Conservation (phyloP, 441 rosid genomes). For the Populus hybrid region DNA sequence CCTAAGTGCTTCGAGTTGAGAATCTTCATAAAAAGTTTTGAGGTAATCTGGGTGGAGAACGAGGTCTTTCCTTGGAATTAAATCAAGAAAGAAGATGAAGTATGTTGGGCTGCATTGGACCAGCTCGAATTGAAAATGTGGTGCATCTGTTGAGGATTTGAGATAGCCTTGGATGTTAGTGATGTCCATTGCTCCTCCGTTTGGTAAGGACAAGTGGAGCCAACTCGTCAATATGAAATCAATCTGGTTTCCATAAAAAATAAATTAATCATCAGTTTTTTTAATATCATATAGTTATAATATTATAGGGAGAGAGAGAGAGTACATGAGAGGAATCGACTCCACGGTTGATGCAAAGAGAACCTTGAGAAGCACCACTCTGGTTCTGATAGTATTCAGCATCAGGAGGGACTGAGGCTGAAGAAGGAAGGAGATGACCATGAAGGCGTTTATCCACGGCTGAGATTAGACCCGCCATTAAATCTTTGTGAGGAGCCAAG, state of each 20-base stretch:
- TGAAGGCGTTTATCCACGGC: constrained; percentile 13
- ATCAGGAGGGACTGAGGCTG: constrained; percentile 18
- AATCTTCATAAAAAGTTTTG: constrained; percentile 14
- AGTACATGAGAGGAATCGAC: constrained; percentile 8
- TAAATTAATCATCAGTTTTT: not conserved
- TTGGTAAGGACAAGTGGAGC: constrained; percentile 11
- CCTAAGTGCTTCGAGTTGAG: constrained; percentile 6
- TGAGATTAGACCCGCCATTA: constrained; percentile 8
- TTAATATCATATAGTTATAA: too few species aligned
- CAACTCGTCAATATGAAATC: constrained; percentile 21
- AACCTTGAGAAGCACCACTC: constrained; percentile 6
- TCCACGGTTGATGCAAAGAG: constrained; percentile 20
- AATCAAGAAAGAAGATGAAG: constrained; percentile 15
- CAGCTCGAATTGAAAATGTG: constrained; percentile 17
- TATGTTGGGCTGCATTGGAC: constrained; percentile 20
- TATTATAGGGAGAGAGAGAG: not conserved
- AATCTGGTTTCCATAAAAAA: not conserved
- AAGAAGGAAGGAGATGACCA: constrained; percentile 20
- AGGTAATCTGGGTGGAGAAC: constrained; percentile 23
- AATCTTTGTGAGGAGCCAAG: constrained; percentile 10
- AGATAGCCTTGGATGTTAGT: constrained; percentile 17
- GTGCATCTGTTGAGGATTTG: constrained; percentile 15
- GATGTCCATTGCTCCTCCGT: constrained; percentile 10
- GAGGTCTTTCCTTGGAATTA: constrained; percentile 20
- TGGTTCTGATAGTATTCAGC: constrained; percentile 17